Evolutionary conservation across 2,329 filamentous ascomycete species (phyloP).

Genomic region (Verticillium isaacii): DNA sequence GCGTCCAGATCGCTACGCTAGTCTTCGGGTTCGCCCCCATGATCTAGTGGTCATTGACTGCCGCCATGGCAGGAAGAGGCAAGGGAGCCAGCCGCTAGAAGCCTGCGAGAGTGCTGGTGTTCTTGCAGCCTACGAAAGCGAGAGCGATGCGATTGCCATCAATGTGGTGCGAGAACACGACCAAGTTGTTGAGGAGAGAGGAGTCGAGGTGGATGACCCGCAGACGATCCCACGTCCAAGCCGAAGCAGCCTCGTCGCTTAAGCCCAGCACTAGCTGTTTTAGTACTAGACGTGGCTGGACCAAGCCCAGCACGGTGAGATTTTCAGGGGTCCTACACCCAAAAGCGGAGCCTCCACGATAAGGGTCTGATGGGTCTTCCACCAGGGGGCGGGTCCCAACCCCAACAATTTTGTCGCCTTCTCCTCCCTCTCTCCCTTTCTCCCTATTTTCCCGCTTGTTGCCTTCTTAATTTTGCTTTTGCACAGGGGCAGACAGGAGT

Average conservation of each 20-base stretch:
- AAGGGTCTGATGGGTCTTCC: neutral
- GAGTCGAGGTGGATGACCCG: neutral
- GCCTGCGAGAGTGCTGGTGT: neutral
- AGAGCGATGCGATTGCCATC: neutral
- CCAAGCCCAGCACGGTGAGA: neutral
- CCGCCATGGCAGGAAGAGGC: neutral
- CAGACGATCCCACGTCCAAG: constrained; percentile 1
- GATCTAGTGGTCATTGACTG: neutral
- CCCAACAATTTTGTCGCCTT: neutral
- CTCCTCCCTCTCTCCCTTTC: constrained; percentile 1
- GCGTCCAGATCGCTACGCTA: neutral
- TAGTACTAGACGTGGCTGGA: neutral
- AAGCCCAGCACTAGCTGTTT: neutral
- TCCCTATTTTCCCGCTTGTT: neutral
- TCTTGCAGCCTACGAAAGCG: neutral
- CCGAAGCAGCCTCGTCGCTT: constrained; percentile 1
- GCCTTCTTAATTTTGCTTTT: neutral
- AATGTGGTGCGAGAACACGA: neutral
- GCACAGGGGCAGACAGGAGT: neutral
- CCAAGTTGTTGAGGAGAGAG: neutral
- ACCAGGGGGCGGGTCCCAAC: neutral
- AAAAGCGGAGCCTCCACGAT: neutral
- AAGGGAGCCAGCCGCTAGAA: neutral
- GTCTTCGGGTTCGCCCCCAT: neutral
- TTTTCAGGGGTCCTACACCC: neutral